Base-by-base conservation (phyloP, 2,329 filamentous ascomycete species). In the Emmonsiellopsis sp. region DNA sequence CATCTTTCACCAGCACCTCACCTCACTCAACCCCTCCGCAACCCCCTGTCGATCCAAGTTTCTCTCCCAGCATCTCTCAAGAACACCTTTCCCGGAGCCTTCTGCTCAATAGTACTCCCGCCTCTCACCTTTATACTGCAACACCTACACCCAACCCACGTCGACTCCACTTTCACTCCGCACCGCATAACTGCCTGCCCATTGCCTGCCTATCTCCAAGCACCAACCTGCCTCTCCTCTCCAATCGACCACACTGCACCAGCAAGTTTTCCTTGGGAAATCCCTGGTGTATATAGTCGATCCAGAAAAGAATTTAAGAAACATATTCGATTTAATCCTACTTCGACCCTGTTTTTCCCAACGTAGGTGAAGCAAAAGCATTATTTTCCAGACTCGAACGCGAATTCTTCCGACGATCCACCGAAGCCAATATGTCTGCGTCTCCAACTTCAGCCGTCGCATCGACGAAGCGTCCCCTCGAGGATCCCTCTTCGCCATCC, bases 401-500 rank as follows among this genome's bases (percentile, higher is more conserved):
- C 42, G 13, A 44, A 44, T 58, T 56, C 65, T 5, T 26, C 5
- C 20, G 8, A 13, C 42, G 13, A 46, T 30, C 61, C 62, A 63
- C 49, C 54, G 35, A 59, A 46, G 55, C 51, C 55, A 56, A 43
- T 49, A 91, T 91, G 87, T 90, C 87, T 75, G 80, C 85, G 59
- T 89, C 73, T 60, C 74, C 74, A 53, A 67, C 65, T 59, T 74
- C 71, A 56, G 75, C 70, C 54, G 67, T 75, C 55, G 70, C 74
- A 59, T 76, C 75, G 58, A 70, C 74, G 59, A 98, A 98, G 82
- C 90, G 93, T 67, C 93, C 93, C 57, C 83, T 98, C 60, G 93
- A 98, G 78, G 93, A 97, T 68, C 87, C 92, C 9, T 97, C 93
- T 15, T 98, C 93, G 8, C 93, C 93, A 37, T 95, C 90, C 34